Conservation (phyloP, 1,139 yeast species). For the Geotrichum phurueaensis region DNA sequence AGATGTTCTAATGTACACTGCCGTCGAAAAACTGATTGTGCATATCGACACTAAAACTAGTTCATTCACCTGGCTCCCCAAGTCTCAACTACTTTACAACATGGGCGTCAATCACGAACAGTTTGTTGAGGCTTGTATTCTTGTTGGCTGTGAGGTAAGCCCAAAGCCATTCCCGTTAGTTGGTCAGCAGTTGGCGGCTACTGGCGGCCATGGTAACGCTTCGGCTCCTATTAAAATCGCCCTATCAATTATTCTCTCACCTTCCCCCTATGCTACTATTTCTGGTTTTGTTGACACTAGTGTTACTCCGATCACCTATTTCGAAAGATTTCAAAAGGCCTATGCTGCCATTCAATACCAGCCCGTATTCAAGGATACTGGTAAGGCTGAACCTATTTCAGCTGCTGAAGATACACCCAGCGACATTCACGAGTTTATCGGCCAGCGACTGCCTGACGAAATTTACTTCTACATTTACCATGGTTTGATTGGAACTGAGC, state of each 20-base stretch:
- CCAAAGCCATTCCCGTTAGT: conserved; percentile 55
- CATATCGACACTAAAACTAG: conserved; percentile 63
- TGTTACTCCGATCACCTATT: conserved; percentile 24
- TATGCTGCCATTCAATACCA: conserved; percentile 48
- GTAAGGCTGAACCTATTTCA: conserved; percentile 57
- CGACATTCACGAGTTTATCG: conserved; percentile 76
- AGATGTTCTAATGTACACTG: conserved; percentile 58
- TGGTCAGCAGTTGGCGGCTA: conserved; percentile 35
- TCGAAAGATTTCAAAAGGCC: conserved; percentile 47
- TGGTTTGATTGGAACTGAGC: conserved; percentile 63
- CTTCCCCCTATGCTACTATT: conserved; percentile 39
- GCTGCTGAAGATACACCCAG: conserved; percentile 51
- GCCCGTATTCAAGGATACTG: conserved; percentile 67
- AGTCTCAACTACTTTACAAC: conserved; percentile 52
- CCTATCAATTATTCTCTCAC: conserved; percentile 6
- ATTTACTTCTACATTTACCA: conserved; percentile 72
- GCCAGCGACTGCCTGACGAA: conserved; percentile 85
- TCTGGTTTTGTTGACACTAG: conserved; percentile 30
- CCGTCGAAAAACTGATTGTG: conserved; percentile 65
- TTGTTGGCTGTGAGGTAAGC: conserved; percentile 70
- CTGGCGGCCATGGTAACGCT: conserved; percentile 34
- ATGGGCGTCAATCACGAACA: conserved; percentile 55
- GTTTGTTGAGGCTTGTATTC: conserved; percentile 63
- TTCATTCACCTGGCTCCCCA: conserved; percentile 58
- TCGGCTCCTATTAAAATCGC: conserved; percentile 16